phyloP scores from a whole-genome alignment of 1,284 basidiomycete species.

The Melampsora larici-populina region DNA sequence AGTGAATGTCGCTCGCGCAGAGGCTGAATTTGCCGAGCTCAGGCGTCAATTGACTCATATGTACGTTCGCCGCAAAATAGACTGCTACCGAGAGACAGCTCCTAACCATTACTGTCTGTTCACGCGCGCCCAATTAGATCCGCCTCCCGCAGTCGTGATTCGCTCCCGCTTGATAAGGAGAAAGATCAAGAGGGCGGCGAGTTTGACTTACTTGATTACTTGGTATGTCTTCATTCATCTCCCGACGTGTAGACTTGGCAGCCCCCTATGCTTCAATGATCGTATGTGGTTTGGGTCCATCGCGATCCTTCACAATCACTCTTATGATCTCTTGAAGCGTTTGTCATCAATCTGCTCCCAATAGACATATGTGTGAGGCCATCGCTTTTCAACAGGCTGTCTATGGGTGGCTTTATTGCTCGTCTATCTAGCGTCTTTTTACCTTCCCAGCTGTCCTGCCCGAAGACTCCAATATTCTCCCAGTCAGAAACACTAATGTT shows the following conservation, averaged over 20 bases:
- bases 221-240: slow-evolving; percentile 22
- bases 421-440: not conserved
- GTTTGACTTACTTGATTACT: slow-evolving; percentile 32
- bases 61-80: not conserved
- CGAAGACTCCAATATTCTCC: not conserved
- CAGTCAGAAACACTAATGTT: not conserved
- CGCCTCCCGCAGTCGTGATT: not conserved
- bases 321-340: too few species aligned
- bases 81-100: too few species aligned
- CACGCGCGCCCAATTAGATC: not conserved
- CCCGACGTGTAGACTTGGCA: not conserved
- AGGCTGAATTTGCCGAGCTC: slow-evolving; percentile 28
- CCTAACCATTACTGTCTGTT: not conserved
- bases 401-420: not conserved
- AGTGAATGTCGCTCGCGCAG: slow-evolving; percentile 26
- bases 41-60: slow-evolving; percentile 38
- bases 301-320: too few species aligned
- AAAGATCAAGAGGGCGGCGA: slow-evolving; percentile 20
- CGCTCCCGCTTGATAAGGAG: slow-evolving; percentile 16
- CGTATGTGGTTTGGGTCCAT: too few species aligned
- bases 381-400: not conserved
- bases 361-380: not conserved
- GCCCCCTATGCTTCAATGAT: too few species aligned
- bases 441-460: not conserved
- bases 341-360: too few species aligned